phyloP scores from a whole-genome alignment of 169 alveolate species.

The Plasmodium reichenowi region DNA sequence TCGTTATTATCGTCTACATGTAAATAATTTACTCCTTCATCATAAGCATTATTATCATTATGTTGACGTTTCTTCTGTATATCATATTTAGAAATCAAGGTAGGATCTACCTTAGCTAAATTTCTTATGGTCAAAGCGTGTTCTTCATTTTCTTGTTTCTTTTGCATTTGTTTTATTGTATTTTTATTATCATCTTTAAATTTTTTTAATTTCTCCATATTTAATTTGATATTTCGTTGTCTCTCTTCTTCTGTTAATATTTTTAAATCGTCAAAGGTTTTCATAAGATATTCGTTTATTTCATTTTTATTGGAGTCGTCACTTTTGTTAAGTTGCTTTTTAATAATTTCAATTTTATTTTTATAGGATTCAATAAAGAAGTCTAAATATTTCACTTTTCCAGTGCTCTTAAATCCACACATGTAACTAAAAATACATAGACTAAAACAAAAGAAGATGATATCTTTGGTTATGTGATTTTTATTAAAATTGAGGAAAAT shows the following conservation, averaged over 20 bases:
- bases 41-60: neutral
- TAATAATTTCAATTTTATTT: constrained; percentile 48
- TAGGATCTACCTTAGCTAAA: neutral
- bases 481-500: constrained; percentile 29
- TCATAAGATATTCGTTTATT: constrained; percentile 21
- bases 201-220: constrained; percentile 8
- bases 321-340: constrained; percentile 22
- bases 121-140: too few relatives aligned
- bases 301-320: neutral
- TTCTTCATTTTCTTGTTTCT: too few relatives aligned
- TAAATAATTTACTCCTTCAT: too few relatives aligned
- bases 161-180: too few relatives aligned
- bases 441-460: constrained; percentile 46
- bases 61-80: too few relatives aligned
- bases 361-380: constrained; percentile 56
- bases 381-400: constrained; percentile 52
- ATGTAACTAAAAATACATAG: constrained; percentile 60
- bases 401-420: constrained; percentile 67
- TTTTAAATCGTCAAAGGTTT: constrained; percentile 41
- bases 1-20: neutral
- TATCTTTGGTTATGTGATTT: constrained; percentile 60
- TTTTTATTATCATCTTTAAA: neutral
- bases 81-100: neutral
- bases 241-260: constrained; percentile 40
- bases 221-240: neutral